phyloP scores from a whole-genome alignment of 805 yeast species.

The Myxozyma nipponensis region DNA sequence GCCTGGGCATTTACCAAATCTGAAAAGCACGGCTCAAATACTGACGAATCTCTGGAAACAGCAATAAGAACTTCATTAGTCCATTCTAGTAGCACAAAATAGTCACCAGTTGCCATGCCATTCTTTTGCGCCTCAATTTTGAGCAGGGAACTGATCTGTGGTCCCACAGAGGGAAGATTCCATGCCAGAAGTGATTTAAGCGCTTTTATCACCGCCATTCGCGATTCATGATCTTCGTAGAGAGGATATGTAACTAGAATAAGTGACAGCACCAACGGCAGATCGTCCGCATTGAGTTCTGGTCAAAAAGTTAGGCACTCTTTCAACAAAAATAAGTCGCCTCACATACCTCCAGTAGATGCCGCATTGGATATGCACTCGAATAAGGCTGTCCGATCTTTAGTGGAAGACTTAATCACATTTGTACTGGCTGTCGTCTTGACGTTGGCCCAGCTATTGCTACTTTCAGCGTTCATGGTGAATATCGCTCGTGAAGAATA shows the following conservation, averaged over 20 bases:
- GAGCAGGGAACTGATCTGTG: constrained; percentile 15
- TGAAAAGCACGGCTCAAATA: constrained; percentile 6
- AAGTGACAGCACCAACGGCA: constrained; percentile 16
- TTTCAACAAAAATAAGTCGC: background rate
- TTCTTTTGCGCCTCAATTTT: constrained; percentile 14
- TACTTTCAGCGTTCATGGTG: no score
- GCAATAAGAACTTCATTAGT: constrained; percentile 12
- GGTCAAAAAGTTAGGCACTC: background rate
- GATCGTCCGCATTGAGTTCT: constrained; percentile 13
- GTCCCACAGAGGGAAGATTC: background rate
- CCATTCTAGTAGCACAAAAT: constrained; percentile 29
- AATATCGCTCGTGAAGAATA: no score
- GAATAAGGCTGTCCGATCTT: constrained; percentile 18
- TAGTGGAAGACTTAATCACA: constrained; percentile 25
- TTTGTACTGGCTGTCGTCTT: constrained; percentile 13
- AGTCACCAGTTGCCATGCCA: constrained; percentile 26
- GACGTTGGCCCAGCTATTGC: constrained; percentile 18
- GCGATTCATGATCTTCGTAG: constrained; percentile 27
- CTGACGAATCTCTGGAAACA: background rate
- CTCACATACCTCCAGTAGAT: constrained; percentile 8
- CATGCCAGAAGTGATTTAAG: constrained; percentile 11
- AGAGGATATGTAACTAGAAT: constrained; percentile 24
- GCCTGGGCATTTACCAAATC: constrained; percentile 16
- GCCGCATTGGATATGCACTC: constrained; percentile 16
- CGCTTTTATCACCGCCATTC: constrained; percentile 18